Conservation (phyloP, 768 basidiomycete genomes). For the Trametes coccinea region DNA sequence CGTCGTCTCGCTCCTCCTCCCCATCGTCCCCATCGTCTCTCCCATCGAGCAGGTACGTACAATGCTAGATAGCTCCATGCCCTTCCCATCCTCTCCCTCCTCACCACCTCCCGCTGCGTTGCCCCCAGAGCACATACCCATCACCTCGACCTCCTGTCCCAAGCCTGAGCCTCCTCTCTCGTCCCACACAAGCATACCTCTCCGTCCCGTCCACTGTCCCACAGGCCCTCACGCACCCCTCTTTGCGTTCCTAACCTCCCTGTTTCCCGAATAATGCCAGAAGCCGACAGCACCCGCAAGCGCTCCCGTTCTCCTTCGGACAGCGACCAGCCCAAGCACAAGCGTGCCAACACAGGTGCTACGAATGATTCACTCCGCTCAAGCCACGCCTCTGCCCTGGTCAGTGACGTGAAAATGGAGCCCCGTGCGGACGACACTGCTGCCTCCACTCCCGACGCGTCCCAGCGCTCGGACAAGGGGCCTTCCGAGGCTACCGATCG, state of each 20-base stretch:
- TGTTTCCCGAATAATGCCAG: constrained; percentile 72
- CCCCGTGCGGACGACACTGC: constrained; percentile 43
- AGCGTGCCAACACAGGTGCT: constrained; percentile 82
- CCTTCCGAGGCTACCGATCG: constrained; percentile 38
- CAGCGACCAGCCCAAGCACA: constrained; percentile 77
- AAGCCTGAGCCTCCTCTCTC: constrained; percentile 14
- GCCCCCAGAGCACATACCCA: constrained; percentile 21
- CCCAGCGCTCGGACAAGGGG: constrained; percentile 38
- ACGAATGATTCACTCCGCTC: constrained; percentile 55
- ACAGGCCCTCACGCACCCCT: constrained; percentile 31
- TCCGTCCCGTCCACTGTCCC: constrained; percentile 26
- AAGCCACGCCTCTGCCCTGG: constrained; percentile 36
- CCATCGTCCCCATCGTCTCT: constrained; percentile 18
- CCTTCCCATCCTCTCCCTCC: constrained; percentile 28
- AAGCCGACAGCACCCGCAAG: constrained; percentile 82
- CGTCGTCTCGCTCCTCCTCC: constrained; percentile 8
- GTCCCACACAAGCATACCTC: constrained; percentile 18
- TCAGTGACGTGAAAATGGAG: constrained; percentile 67
- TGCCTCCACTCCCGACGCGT: constrained; percentile 60
- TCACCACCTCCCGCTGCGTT: constrained; percentile 22
- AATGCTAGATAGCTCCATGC: constrained; percentile 9
- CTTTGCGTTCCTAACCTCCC: constrained; percentile 34
- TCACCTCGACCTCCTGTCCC: constrained; percentile 27
- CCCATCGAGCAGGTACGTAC: constrained; percentile 24
- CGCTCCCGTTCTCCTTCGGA: constrained; percentile 85